phyloP scores from a whole-genome alignment of 306 rosid genomes.

The Glycyrrhiza uralensis region DNA sequence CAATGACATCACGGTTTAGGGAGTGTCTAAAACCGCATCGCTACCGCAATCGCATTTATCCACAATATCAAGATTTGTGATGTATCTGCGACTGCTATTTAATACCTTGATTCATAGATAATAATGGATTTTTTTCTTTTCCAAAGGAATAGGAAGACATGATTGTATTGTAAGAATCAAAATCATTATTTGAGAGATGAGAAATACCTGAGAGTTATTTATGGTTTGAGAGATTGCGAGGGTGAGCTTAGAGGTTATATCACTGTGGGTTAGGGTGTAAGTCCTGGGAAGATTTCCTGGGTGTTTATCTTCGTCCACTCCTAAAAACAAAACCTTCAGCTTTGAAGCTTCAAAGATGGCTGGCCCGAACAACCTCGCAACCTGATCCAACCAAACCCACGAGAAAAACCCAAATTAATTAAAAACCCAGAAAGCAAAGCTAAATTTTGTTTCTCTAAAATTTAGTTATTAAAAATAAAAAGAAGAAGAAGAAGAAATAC shows the following conservation, averaged over 20 bases:
- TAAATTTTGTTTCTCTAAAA: neutral
- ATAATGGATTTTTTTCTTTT: no score
- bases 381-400: constrained; percentile 47
- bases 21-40: no score
- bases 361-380: constrained; percentile 87
- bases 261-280: constrained; percentile 87
- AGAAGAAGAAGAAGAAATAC: neutral
- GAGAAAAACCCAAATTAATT: neutral
- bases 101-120: no score
- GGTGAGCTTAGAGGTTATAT: constrained; percentile 77
- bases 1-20: no score
- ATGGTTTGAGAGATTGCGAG: constrained; percentile 83
- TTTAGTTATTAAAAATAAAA: neutral
- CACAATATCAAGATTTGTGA: no score
- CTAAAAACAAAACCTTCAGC: constrained; percentile 77
- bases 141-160: no score
- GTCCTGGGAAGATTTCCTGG: constrained; percentile 85
- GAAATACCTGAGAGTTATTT: constrained; percentile 76
- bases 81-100: no score
- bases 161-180: no score
- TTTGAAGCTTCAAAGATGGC: constrained; percentile 93
- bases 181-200: neutral
- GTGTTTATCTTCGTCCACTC: constrained; percentile 81
- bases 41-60: no score
- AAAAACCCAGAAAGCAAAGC: neutral